Evolutionary conservation across 163 green algal genomes (phyloP).

Genomic region (Scenedesmus sp.): DNA sequence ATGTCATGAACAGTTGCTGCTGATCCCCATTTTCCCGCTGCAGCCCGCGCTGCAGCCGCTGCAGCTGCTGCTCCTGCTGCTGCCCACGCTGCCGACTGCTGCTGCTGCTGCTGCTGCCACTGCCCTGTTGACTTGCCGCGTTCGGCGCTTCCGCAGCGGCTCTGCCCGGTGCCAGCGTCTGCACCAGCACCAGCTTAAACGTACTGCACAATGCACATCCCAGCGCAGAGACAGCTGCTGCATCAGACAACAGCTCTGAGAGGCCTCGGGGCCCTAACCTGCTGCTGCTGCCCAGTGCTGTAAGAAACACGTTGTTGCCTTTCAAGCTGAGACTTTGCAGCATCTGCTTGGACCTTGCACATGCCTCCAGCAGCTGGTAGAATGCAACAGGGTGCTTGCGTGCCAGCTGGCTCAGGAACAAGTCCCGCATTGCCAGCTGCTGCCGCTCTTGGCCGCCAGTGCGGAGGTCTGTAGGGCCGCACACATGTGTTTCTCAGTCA

Average conservation of each 20-base stretch:
- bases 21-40: not conserved
- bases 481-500: too few species aligned
- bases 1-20: not conserved
- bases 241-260: too few species aligned
- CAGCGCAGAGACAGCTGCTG: too few species aligned
- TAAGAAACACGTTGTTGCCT: not conserved
- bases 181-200: not conserved
- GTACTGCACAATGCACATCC: too few species aligned
- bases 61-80: not conserved
- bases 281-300: not conserved
- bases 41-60: not conserved
- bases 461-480: too few species aligned
- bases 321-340: too few species aligned
- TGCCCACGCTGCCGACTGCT: not conserved
- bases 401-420: not conserved
- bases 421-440: not conserved
- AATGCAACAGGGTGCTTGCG: not conserved
- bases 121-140: not conserved
- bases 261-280: not conserved
- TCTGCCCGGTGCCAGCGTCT: not conserved
- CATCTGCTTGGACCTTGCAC: not conserved
- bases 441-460: not conserved
- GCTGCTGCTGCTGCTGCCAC: not conserved
- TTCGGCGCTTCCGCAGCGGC: not conserved
- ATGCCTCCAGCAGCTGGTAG: not conserved